Base-by-base conservation (phyloP, 345 rosid genomes). In the Xanthoceras sorbifolium region DNA sequence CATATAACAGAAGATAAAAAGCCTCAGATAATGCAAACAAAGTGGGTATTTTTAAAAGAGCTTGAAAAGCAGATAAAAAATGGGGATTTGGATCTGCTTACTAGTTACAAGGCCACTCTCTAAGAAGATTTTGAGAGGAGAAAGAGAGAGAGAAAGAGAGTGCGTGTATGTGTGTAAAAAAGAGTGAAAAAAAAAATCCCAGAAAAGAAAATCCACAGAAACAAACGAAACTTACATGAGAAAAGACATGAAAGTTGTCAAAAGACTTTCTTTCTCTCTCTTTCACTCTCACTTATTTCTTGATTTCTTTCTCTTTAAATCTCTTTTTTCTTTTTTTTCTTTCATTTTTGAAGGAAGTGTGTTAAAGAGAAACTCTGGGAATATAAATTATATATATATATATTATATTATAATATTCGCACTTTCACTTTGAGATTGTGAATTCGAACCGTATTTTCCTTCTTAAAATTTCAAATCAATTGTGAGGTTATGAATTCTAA, bases 11-110 rank as follows among this genome's bases (percentile, higher is more conserved):
- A 75, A 28, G 48, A 61, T 25, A 64, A 68, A n/a, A n/a, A 71
- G 68, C 64, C 64, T 64, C 68, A 81, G 67, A 82, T n/a, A 42
- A 26, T 26, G 75, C 54, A 29, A 75, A 72, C 29, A 69, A 50
- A 73, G 82, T 77, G 84, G 71, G 73, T 26, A 55, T 74, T 72
- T 80, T 48, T 64, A 77, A 81, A 73, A 70, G 46, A 52, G 48
- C 79, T 79, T 59, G 79, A 77, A 82, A 83, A 60, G 73, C n/a
- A 69, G 31, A 80, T 26, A 48, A 66, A n/a, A 74, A 82, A 74
- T 71, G 57, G 84, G 81, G 70, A 77, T 79, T 80, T 82, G 87
- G 90, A 89, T 90, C 91, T 86, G 78, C 77, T 34, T 5, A 57
- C 62, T 73, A 82, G n/a, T n/a, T n/a, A n/a, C n/a, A n/a, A n/a